Evolutionary conservation across 495 filamentous ascomycete species (phyloP).

Genomic region (Daldinia concentrica): DNA sequence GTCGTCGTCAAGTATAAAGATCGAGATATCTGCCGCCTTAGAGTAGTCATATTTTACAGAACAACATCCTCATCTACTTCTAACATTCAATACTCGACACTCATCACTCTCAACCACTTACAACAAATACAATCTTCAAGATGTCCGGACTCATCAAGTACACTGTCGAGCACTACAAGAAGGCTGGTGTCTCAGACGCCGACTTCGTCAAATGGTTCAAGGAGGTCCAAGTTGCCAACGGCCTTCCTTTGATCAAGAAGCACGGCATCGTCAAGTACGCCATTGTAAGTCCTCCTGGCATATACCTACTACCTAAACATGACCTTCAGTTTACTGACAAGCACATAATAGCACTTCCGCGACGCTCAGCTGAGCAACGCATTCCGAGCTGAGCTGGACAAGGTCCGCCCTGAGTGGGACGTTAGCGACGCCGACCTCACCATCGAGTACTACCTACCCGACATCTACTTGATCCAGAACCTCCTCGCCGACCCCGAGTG

Average conservation of each 20-base stretch:
- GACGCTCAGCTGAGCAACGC: neutral
- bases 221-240: constrained; percentile 13
- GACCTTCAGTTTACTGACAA: neutral
- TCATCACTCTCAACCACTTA: neutral
- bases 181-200: constrained; percentile 26
- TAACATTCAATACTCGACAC: neutral
- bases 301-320: neutral
- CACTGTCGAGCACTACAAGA: constrained; percentile 30
- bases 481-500: constrained; percentile 25
- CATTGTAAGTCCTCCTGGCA: constrained; percentile 8
- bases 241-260: constrained; percentile 26
- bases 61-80: neutral
- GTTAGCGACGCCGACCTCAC: constrained; percentile 27
- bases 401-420: constrained; percentile 16
- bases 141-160: constrained; percentile 33
- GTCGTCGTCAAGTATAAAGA: neutral
- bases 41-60: neutral
- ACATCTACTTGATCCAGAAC: constrained; percentile 5
- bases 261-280: constrained; percentile 29
- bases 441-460: constrained; percentile 27
- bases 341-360: constrained; percentile 14
- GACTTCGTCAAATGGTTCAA: constrained; percentile 27
- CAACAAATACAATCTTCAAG: constrained; percentile 1
- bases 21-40: neutral
- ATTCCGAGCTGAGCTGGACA: constrained; percentile 12